Base-by-base conservation (phyloP, 78 protist genomes). In the Acrasis kona region DNA sequence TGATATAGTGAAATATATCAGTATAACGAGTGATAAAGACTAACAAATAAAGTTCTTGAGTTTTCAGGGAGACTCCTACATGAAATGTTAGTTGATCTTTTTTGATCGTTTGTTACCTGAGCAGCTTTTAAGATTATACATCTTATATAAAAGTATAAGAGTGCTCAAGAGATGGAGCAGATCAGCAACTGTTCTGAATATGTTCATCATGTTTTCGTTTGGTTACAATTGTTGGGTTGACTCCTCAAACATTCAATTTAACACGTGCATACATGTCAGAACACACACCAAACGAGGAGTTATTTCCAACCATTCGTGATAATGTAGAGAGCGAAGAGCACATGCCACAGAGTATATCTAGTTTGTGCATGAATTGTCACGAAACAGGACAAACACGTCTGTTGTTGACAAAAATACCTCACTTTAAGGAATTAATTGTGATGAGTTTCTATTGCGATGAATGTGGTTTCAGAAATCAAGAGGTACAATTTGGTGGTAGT, bases 381-480 rank as follows among this genome's bases (percentile, higher is more conserved):
- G 83, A 85, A 35, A 41, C 83, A 10, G 97, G 97, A 34, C 10
- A 39, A 32, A 94, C 97, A 4, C 61, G 90, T 5, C 28, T 94
- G 39, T 85, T 94, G 6, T 39, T 89, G 28, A 84, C 88, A 2
- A 37, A 67, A 28, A 84, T 94, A 1, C 97, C 97, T 39, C 76
- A 76, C 79, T 94, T 94, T 86, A 39, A 70, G 12, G 97, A 94
- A 42, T 80, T 94, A 41, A 78, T 94, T 30, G n/a, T 94, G 2
- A 77, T 79, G 82, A 71, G 92, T 7, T 94, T 94, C 74, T 37
- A 78, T 5, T 94, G 97, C 58, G 91, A 87, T 19, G 93, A 94
- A 72, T 94, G 97, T 70, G 84, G 81, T 28, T 89, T 70, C 42
- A 74, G 78, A 27, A 39, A 10, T 57, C 67, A 50, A 31, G 91